Evolutionary conservation across 495 filamentous ascomycete species (phyloP).

Genomic region (Annulohypoxylon moriforme): DNA sequence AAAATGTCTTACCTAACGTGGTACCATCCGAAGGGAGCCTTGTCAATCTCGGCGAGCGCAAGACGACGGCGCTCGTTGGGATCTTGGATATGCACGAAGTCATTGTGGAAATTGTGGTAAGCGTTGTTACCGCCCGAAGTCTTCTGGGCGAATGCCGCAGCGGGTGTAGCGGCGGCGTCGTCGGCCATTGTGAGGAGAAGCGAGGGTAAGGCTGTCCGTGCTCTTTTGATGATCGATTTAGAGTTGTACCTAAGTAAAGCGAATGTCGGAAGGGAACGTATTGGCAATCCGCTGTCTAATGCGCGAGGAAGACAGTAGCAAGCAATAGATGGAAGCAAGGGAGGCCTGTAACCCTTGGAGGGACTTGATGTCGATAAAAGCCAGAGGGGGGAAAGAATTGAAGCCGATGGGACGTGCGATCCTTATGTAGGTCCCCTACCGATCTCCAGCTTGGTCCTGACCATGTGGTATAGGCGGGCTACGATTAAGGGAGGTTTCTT

Average conservation of each 20-base stretch:
- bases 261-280: constrained; percentile 12
- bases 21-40: constrained; percentile 82
- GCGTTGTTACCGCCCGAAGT: constrained; percentile 72
- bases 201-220: constrained; percentile 12
- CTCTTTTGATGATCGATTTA: neutral
- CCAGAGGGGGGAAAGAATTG: constrained; percentile 11
- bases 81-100: constrained; percentile 72
- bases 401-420: constrained; percentile 35
- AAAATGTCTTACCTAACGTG: constrained; percentile 59
- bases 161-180: constrained; percentile 24
- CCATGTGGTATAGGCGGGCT: constrained; percentile 5
- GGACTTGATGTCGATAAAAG: constrained; percentile 20
- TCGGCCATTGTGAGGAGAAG: constrained; percentile 38
- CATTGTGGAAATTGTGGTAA: constrained; percentile 75
- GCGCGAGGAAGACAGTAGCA: constrained; percentile 23
- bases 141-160: constrained; percentile 47
- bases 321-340: constrained; percentile 37
- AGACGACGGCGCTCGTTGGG: constrained; percentile 79
- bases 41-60: constrained; percentile 82
- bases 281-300: constrained; percentile 24
- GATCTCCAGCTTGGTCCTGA: constrained; percentile 14
- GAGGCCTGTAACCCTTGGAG: constrained; percentile 31
- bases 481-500: constrained; percentile 17
- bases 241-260: neutral
- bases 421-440: constrained; percentile 32